These are phyloP conservation scores for Didymella exigua DNA, from an alignment of 2,329 filamentous ascomycete genomes.

Conservation along the genomic window DNA sequence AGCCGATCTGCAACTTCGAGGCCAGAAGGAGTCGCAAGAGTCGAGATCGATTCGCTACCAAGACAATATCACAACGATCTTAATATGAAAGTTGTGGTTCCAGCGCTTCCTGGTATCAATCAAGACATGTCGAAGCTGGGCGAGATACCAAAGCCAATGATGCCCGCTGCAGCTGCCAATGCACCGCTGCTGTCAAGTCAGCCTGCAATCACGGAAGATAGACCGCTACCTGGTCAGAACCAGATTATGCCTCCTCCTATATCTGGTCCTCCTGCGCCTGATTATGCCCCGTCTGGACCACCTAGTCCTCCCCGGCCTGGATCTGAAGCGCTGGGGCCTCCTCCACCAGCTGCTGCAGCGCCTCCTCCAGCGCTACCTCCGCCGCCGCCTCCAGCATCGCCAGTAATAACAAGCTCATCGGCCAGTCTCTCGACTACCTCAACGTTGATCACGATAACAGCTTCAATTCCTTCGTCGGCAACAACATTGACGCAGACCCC, in stretches of 20 bases:
- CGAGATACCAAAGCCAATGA: not conserved
- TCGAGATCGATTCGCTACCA: not conserved
- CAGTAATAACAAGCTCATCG: not conserved
- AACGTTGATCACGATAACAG: not conserved
- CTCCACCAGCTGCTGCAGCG: not conserved
- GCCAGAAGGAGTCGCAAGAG: not conserved
- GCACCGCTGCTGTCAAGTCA: not conserved
- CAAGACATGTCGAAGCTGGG: conserved; percentile 8
- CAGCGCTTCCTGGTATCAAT: conserved; percentile 3
- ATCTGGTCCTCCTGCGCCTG: not conserved
- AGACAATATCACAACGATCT: conserved; percentile 1
- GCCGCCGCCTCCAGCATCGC: not conserved
- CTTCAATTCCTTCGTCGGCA: not conserved
- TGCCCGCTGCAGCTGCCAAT: not conserved
- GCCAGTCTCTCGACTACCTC: not conserved
- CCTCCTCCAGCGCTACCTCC: not conserved
- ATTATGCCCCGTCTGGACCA: not conserved
- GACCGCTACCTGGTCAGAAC: conserved; percentile 12
- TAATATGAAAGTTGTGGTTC: not conserved
- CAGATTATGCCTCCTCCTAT: not conserved
- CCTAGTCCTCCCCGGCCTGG: not conserved
- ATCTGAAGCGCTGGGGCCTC: not conserved
- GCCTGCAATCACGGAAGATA: conserved; percentile 1
- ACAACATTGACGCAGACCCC: not conserved
- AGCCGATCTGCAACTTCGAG: not conserved